A percentile compares a stretch with the other conserved stretches of the same genome.
Conservation (phyloP, 345 rosid species). For the Laguncularia racemosa region DNA sequence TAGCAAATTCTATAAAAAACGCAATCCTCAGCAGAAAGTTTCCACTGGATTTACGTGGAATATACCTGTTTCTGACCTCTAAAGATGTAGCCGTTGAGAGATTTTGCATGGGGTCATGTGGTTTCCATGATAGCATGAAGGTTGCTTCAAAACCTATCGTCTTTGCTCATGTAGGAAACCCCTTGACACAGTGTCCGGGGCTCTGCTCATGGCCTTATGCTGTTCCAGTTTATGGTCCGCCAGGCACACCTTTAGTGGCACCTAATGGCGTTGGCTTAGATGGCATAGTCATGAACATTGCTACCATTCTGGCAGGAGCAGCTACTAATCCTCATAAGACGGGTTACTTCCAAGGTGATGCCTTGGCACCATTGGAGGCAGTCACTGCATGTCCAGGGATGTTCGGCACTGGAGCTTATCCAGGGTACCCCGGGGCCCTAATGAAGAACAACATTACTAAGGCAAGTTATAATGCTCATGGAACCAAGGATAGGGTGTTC, state of each 20-base stretch:
- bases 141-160: neutral
- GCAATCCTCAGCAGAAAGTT: slow-evolving; percentile 1
- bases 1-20: slow-evolving; percentile 6
- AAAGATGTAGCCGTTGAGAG: slow-evolving; percentile 12
- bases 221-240: slow-evolving; percentile 17
- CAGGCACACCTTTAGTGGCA: slow-evolving; percentile 13
- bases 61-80: slow-evolving; percentile 16
- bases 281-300: slow-evolving; percentile 17
- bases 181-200: slow-evolving; percentile 18
- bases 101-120: slow-evolving; percentile 21
- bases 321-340: slow-evolving; percentile 19
- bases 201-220: slow-evolving; percentile 25
- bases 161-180: slow-evolving; percentile 16
- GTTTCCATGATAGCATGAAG: slow-evolving; percentile 14
- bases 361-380: slow-evolving; percentile 19
- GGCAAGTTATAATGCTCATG: slow-evolving; percentile 18
- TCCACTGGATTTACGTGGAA: slow-evolving; percentile 1
- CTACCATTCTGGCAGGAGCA: slow-evolving; percentile 19
- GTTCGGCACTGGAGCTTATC: slow-evolving; percentile 23
- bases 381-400: slow-evolving; percentile 20
- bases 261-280: slow-evolving; percentile 18
- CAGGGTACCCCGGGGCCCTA: slow-evolving; percentile 19
- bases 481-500: slow-evolving; percentile 10
- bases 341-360: slow-evolving; percentile 16
- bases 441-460: slow-evolving; percentile 11